These are phyloP conservation scores for Paracorniculantispora psalliotae DNA, from an alignment of 2,329 filamentous ascomycete species.

Conservation along the genomic window DNA sequence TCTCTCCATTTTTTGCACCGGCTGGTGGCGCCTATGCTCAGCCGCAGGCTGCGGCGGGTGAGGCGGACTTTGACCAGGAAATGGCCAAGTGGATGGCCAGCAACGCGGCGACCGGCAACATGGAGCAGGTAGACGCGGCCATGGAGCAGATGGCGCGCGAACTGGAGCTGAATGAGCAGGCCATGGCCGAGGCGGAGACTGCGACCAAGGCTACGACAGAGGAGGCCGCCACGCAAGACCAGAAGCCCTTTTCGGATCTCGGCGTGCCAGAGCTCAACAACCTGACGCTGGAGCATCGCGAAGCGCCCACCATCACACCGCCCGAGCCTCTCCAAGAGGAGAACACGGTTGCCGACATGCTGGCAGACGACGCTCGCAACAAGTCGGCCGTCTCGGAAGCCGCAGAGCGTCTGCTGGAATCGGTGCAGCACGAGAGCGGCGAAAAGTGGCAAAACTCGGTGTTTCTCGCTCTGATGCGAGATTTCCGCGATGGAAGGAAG, in stretches of 20 bases:
- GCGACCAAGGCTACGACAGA: slow-evolving; percentile 10
- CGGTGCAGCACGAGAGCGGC: slow-evolving; percentile 39
- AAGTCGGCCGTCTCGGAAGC: slow-evolving; percentile 38
- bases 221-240: neutral
- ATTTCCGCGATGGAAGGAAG: slow-evolving; percentile 40
- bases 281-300: slow-evolving; percentile 22
- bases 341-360: slow-evolving; percentile 15
- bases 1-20: slow-evolving; percentile 26
- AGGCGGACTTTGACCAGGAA: slow-evolving; percentile 36
- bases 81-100: slow-evolving; percentile 37
- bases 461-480: slow-evolving; percentile 41
- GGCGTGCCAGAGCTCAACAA: slow-evolving; percentile 29
- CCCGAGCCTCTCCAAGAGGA: slow-evolving; percentile 15
- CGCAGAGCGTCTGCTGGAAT: slow-evolving; percentile 37
- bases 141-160: slow-evolving; percentile 41
- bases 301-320: slow-evolving; percentile 9
- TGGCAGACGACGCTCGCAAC: slow-evolving; percentile 17
- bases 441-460: slow-evolving; percentile 44
- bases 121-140: slow-evolving; percentile 36
- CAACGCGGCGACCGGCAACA: slow-evolving; percentile 27
- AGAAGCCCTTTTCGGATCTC: slow-evolving; percentile 23
- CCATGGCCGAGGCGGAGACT: slow-evolving; percentile 21
- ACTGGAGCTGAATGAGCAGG: slow-evolving; percentile 32
- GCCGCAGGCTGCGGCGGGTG: slow-evolving; percentile 19
- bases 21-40: slow-evolving; percentile 23